Evolutionary conservation across 164 flowering plant species (phyloP).

Genomic region (Magnolia sinica): DNA sequence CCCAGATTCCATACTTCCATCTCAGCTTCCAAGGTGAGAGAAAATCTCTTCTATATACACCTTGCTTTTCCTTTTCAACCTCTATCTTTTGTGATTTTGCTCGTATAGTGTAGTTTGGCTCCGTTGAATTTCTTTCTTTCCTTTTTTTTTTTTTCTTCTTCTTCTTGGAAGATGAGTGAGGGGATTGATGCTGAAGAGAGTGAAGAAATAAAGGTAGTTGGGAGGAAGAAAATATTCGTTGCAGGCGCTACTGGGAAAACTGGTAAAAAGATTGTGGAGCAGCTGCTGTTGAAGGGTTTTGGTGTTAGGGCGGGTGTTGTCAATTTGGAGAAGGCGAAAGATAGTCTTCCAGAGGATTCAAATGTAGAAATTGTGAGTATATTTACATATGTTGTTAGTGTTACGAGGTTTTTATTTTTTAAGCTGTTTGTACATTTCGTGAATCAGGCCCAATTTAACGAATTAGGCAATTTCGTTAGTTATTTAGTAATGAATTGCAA

Average conservation of each 20-base stretch:
- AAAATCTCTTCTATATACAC: conserved; percentile 3
- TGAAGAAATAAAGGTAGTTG: conserved; percentile 14
- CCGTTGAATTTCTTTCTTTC: not conserved
- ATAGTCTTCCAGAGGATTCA: conserved; percentile 37
- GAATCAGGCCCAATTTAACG: too few species aligned
- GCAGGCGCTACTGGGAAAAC: conserved; percentile 93
- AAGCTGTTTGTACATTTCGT: not conserved
- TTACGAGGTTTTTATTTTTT: not conserved
- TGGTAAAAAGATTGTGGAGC: conserved; percentile 88
- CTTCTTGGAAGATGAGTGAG: conserved; percentile 48
- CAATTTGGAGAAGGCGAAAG: conserved; percentile 64
- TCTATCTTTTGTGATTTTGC: not conserved
- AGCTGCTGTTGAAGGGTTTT: conserved; percentile 77
- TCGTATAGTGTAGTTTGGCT: not conserved
- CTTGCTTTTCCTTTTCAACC: not conserved
- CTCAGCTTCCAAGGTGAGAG: not conserved
- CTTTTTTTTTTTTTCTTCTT: conserved; percentile 1
- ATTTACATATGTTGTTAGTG: not conserved
- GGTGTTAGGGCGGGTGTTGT: conserved; percentile 88
- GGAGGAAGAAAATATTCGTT: conserved; percentile 68
- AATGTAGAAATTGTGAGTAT: conserved; percentile 65
- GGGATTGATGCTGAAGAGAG: conserved; percentile 40
- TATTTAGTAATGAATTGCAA: not conserved
- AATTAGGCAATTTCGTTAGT: too few species aligned
- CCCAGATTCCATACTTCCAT: conserved; percentile 9